Percentiles rank a stretch among this genome's conserved stretches.
Evolutionary conservation across 2,329 filamentous ascomycete genomes (phyloP).

Genomic region (Claviceps cyperi): DNA sequence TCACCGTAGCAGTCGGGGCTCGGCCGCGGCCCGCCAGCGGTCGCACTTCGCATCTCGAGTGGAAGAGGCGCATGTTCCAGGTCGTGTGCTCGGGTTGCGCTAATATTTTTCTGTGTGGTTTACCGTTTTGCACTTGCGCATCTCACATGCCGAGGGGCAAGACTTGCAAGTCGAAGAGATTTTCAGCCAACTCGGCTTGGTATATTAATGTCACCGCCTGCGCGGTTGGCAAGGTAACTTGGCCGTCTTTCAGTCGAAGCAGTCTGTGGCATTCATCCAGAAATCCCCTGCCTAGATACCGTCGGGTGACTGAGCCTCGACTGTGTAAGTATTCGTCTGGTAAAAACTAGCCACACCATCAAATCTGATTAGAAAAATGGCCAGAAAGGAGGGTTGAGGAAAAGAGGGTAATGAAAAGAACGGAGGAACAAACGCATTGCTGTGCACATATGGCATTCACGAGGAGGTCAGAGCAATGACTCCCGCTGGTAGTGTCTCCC

Average conservation of each 20-base stretch:
- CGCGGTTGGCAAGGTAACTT: not conserved
- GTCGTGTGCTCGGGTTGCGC: not conserved
- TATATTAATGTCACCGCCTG: conserved; percentile 3
- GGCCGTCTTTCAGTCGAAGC: not conserved
- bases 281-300: not conserved
- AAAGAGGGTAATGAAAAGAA: not conserved
- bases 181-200: conserved; percentile 2
- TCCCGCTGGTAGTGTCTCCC: not conserved
- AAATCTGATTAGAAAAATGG: not conserved
- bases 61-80: not conserved
- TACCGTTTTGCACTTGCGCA: not conserved
- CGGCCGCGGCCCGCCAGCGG: not conserved
- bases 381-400: not conserved
- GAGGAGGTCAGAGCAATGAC: not conserved
- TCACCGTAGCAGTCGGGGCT: no score
- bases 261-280: conserved; percentile 1
- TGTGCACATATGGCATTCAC: conserved; percentile 2
- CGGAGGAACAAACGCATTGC: not conserved
- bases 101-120: no score
- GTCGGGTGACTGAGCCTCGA: not conserved
- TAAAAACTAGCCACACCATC: not conserved
- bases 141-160: not conserved
- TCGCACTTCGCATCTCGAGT: not conserved
- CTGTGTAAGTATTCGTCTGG: not conserved
- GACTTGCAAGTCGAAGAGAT: not conserved